Conservation (phyloP, 257 asterid genomes). For the Penstemon davidsonii region DNA sequence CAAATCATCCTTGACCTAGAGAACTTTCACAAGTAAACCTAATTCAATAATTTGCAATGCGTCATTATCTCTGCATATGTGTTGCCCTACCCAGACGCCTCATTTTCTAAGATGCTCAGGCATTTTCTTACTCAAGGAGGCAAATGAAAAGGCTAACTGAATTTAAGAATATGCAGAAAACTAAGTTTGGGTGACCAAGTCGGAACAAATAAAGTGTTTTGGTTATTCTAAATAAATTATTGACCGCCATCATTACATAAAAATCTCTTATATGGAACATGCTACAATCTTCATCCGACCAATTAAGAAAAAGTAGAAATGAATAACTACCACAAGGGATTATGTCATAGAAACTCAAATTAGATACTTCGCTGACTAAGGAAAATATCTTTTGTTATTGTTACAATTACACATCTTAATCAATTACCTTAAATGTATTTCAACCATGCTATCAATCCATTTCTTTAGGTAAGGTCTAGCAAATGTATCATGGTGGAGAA, state of each 20-base stretch:
- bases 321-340: not conserved
- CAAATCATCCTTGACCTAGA: not conserved
- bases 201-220: conserved; percentile 8
- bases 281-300: not conserved
- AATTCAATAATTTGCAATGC: not conserved
- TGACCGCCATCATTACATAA: not conserved
- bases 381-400: not conserved
- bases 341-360: conserved; percentile 8
- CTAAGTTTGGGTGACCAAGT: conserved; percentile 1
- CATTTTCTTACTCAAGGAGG: not conserved
- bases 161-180: not conserved
- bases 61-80: not conserved
- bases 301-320: conserved; percentile 1
- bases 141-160: not conserved
- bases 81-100: not conserved
- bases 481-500: conserved; percentile 11
- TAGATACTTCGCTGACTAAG: not conserved
- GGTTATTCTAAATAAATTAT: not conserved
- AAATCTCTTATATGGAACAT: not conserved
- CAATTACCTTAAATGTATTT: not conserved
- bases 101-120: not conserved
- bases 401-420: not conserved
- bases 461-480: conserved; percentile 2
- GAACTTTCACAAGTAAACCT: not conserved
- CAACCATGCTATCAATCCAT: conserved; percentile 13